These are phyloP conservation scores for Starmerella powellii DNA, from an alignment of 805 yeast genomes.

Conservation along the genomic window DNA sequence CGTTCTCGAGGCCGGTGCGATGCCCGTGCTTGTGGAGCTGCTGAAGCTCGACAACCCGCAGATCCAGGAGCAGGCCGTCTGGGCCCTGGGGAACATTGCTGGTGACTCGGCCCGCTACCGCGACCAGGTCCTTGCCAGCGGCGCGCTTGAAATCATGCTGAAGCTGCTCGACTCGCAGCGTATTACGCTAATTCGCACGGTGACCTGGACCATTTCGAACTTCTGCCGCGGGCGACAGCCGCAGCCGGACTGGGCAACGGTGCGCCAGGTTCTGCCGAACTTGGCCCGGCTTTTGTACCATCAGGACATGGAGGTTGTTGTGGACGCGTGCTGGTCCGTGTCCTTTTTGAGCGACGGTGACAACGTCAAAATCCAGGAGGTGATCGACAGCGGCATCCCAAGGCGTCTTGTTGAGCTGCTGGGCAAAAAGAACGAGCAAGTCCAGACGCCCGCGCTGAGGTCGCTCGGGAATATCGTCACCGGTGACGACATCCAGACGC, in stretches of 20 bases:
- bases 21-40: constrained; percentile 76
- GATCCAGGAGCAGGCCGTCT: constrained; percentile 95
- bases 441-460: constrained; percentile 94
- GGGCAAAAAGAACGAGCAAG: constrained; percentile 68
- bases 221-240: constrained; percentile 94
- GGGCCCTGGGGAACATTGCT: constrained; percentile 99
- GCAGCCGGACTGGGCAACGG: constrained; percentile 87
- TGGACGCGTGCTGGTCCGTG: constrained; percentile 98
- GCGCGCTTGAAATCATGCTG: constrained; percentile 83
- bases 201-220: constrained; percentile 95
- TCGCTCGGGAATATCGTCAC: constrained; percentile 97
- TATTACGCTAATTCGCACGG: constrained; percentile 77
- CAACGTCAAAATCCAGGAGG: constrained; percentile 87
- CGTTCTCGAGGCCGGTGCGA: constrained; percentile 89
- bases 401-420: constrained; percentile 84
- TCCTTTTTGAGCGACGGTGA: constrained; percentile 91
- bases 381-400: constrained; percentile 91
- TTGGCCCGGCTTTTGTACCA: constrained; percentile 83
- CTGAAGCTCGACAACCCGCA: constrained; percentile 72
- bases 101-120: constrained; percentile 89
- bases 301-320: constrained; percentile 81
- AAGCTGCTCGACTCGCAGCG: constrained; percentile 69
- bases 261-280: constrained; percentile 79
- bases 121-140: constrained; percentile 72
- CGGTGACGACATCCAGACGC: constrained; percentile 93